Percentiles rank a stretch among this genome's conserved stretches.
phyloP scores from a whole-genome alignment of 2,329 filamentous ascomycete species.

The Emericellopsis atlantica region DNA sequence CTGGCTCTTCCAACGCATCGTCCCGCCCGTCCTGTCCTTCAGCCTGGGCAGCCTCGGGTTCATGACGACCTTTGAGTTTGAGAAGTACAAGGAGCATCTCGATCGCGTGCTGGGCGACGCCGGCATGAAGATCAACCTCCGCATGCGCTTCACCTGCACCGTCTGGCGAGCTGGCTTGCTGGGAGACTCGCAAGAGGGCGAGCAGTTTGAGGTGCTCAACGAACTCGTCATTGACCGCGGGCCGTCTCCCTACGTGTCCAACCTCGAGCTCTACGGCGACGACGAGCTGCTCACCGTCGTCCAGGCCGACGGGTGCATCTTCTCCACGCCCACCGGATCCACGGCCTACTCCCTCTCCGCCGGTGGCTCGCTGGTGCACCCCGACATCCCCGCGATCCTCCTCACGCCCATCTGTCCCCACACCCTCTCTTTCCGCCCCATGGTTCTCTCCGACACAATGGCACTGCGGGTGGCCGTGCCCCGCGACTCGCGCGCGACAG shows the following conservation, averaged over 20 bases:
- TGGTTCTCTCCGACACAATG: constrained; percentile 94
- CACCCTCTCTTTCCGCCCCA: constrained; percentile 90
- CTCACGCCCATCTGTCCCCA: constrained; percentile 97
- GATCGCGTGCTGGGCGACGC: constrained; percentile 84
- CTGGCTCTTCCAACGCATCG: constrained; percentile 84
- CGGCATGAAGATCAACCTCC: constrained; percentile 93
- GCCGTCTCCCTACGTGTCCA: constrained; percentile 92
- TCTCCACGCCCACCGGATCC: constrained; percentile 87
- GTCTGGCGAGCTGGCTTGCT: constrained; percentile 65
- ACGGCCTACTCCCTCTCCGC: constrained; percentile 95
- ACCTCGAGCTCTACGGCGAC: constrained; percentile 91
- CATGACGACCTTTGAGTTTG: constrained; percentile 78
- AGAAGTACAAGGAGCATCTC: constrained; percentile 76
- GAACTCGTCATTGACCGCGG: constrained; percentile 97
- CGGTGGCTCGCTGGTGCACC: constrained; percentile 88
- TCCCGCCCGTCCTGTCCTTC: constrained; percentile 75
- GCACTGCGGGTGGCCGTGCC: constrained; percentile 83
- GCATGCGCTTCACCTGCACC: constrained; percentile 98
- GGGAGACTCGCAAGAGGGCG: constrained; percentile 63
- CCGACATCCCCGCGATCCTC: constrained; percentile 91
- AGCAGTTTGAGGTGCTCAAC: constrained; percentile 96
- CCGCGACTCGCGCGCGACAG: constrained; percentile 72
- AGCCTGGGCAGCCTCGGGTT: constrained; percentile 79
- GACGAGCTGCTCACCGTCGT: constrained; percentile 90
- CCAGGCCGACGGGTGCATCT: constrained; percentile 94